Base-by-base conservation (phyloP, 2,329 filamentous ascomycete species). In the Paraphoma sp. region DNA sequence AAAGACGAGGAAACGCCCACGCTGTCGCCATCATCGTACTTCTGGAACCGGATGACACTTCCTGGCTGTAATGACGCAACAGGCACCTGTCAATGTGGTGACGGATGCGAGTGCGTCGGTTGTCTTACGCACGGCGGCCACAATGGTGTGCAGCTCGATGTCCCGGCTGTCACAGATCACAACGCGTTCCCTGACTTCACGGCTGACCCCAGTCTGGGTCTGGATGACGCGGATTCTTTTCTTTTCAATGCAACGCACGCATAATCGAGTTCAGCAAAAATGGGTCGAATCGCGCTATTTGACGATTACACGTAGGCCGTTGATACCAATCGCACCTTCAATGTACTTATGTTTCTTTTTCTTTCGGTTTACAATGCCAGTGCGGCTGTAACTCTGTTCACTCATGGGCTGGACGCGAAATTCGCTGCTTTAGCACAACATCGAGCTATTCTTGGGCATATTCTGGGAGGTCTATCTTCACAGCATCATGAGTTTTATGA, bases 101-200 rank as follows among this genome's bases (percentile, higher is more conserved):
- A 79, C 53, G 81, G 82, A 40, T 85, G 82, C 62, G 77, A 71
- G 52, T 85, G 83, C 60, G 74, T 82, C n/a, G 82, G 81, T 12
- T 85, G 83, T 61, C 70, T 83, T 11, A 83, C 81, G 3, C 82
- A 85, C 53, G 80, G 77, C 17, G 82, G 81, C 3, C 82, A 83
- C 54, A 79, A 80, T 23, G 81, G 80, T 12, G 60, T 82, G 18
- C 58, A 73, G 10, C 62, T 81, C 6, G 70, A 73, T 8, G 50
- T 54, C 17, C 54, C 66, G 16, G 36, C 51, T 12, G 53, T 60
- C 8, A 51, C 48, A 18, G 65, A 65, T 17, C 56, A 64, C 7
- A 58, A 55, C 38, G 12, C 56, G 1, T 70, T 70, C 41, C 56
- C 64, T 3, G 52, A 51, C 28, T 70, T 66, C 23, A 33, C 57